Percentiles rank a stretch among this genome's conserved stretches.
phyloP scores from a whole-genome alignment of 805 yeast species.

The Pichia thaimueangensis region DNA sequence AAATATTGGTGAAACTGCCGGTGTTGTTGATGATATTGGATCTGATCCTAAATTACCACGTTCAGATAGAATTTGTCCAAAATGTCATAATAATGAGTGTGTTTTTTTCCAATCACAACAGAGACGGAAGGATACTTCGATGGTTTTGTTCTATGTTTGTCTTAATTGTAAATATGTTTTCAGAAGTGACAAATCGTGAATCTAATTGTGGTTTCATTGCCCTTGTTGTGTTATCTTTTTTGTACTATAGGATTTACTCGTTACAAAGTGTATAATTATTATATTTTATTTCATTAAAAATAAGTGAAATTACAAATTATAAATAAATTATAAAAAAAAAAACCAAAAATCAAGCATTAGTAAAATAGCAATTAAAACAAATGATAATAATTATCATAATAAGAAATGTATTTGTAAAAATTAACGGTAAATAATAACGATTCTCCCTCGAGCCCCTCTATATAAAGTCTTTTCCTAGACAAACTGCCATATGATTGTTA shows the following conservation, averaged over 20 bases:
- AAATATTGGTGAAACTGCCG: constrained; percentile 92
- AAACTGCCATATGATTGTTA: background rate
- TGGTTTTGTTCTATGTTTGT: constrained; percentile 93
- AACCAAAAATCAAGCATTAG: no score
- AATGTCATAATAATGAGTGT: constrained; percentile 80
- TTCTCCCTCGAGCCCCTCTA: background rate
- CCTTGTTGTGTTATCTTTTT: constrained; percentile 5
- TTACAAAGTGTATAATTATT: no score
- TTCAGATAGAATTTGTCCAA: constrained; percentile 89
- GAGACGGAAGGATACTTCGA: constrained; percentile 88
- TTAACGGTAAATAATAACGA: background rate
- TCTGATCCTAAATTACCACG: constrained; percentile 97
- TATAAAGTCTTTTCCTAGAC: background rate
- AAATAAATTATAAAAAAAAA: no score
- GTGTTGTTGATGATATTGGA: constrained; percentile 93
- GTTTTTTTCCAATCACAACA: constrained; percentile 97
- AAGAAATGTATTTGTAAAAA: background rate
- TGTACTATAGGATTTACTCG: no score
- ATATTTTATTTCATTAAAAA: no score
- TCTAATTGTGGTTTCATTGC: background rate
- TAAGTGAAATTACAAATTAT: no score
- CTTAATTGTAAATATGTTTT: constrained; percentile 76
- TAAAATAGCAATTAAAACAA: no score
- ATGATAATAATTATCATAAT: no score
- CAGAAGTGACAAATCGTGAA: constrained; percentile 23